Evolutionary conservation across 2,329 filamentous ascomycete genomes (phyloP), one percentile per base, ranked within the genome.

Genomic region (Neodidymelliopsis sp.): DNA sequence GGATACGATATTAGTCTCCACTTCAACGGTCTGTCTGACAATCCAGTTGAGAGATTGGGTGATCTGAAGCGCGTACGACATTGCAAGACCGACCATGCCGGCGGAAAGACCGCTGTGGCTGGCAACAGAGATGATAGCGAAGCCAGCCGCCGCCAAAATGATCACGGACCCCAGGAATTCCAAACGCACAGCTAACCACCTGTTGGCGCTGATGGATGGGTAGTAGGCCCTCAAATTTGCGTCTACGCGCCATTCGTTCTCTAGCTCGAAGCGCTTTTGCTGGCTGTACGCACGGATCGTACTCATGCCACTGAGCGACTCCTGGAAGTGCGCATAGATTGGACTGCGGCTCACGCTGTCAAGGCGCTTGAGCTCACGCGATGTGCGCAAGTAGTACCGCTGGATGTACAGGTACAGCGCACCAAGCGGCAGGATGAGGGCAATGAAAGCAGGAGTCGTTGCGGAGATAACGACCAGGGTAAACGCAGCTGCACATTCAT

Each of bases 1-100:
- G 8, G 93, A 96, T 34, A 99, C 93, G 67, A 99, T 99, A 75
- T 99, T 99, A n/a, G 93, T 97, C 80, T 99, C 95, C n/a, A 99
- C 94, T 74, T 99, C 95, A 24, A 99, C 94, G 0, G 92, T 97
- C 76, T 99, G 94, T 50, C 95, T 86, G 40, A 99, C 94, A 67
- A 99, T 97, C 94, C 94, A 99, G 79, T 97, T 99, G 66, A 99
- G 83, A 25, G 92, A 96, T 60, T 93, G 90, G 1, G 94, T 99
- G 68, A 99, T 97, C 77, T 97, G 91, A 56, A 99, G 82, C 28
- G 92, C 94, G 75, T 97, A 97, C 35, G 93, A 96, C 91, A 99
- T 96, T 57, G 90, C 86, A 66, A 99, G 79, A 78, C 95, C 95
- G 41, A 97, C 92, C 74, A 86, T 79, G 49, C 94, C 94, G 6